These are phyloP conservation scores for Aquilaria agallochum DNA, from an alignment of 441 rosid genomes.

Conservation along the genomic window DNA sequence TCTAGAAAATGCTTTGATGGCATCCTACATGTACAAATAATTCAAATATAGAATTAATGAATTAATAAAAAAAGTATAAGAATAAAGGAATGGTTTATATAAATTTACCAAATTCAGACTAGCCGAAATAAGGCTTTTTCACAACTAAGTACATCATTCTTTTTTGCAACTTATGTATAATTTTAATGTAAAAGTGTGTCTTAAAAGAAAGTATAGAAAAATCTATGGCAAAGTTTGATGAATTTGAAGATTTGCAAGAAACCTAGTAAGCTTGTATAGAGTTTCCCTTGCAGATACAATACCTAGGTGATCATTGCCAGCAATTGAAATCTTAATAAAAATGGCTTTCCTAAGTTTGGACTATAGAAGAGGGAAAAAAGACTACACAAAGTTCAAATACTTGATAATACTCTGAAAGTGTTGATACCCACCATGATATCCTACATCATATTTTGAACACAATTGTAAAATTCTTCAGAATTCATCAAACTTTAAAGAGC, in stretches of 20 bases:
- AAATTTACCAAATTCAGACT: no score
- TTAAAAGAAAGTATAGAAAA: constrained; percentile 20
- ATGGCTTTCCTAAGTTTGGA: constrained; percentile 64
- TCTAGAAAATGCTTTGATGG: no score
- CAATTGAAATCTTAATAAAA: constrained; percentile 75
- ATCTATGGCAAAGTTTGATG: constrained; percentile 50
- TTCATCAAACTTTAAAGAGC: not conserved
- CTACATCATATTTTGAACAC: not conserved
- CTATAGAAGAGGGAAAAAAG: no score
- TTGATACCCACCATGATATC: not conserved
- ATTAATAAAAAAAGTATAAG: no score
- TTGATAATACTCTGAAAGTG: no score
- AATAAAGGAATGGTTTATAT: no score
- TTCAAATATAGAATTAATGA: no score
- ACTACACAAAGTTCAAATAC: no score
- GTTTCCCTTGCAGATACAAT: constrained; percentile 80
- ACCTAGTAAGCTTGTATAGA: constrained; percentile 76
- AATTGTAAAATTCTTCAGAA: not conserved
- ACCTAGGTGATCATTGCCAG: constrained; percentile 84
- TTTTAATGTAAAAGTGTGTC: constrained; percentile 28
- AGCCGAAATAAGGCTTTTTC: not conserved
- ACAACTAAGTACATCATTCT: constrained; percentile 28
- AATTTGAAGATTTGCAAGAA: constrained; percentile 61
- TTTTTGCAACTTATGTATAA: constrained; percentile 34
- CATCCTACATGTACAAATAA: no score